phyloP scores from a whole-genome alignment of 768 basidiomycete species.

The Lactarius indigo region DNA sequence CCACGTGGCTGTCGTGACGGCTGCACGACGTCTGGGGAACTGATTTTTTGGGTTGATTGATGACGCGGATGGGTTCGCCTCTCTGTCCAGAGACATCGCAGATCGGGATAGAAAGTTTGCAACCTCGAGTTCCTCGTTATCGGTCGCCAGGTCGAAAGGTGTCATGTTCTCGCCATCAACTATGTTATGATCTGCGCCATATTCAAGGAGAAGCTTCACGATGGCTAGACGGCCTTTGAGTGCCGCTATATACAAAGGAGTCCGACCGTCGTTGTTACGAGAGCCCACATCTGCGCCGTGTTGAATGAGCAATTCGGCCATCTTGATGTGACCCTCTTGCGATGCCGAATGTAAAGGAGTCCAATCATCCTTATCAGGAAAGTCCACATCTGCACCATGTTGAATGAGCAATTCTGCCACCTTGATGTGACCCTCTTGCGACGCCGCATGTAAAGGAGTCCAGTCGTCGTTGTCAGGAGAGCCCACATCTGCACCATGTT shows the following conservation, averaged over 20 bases:
- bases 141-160: neutral
- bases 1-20: neutral
- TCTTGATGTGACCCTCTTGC: neutral
- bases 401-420: neutral
- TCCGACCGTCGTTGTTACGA: neutral
- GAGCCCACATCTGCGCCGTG: neutral
- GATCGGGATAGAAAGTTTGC: neutral
- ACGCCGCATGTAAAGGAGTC: neutral
- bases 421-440: neutral
- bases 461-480: no score
- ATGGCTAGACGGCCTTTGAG: no score
- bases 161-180: neutral
- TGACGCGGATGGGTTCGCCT: neutral
- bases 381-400: neutral
- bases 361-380: accelerated
- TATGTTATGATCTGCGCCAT: neutral
- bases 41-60: neutral
- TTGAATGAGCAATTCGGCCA: neutral
- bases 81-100: neutral
- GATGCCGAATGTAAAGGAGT: neutral
- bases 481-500: no score
- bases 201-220: neutral
- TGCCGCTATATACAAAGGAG: neutral
- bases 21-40: neutral
- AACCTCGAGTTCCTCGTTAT: neutral